These are phyloP conservation scores for Mycena leptocephala DNA, from an alignment of 768 basidiomycete genomes.

Conservation along the genomic window DNA sequence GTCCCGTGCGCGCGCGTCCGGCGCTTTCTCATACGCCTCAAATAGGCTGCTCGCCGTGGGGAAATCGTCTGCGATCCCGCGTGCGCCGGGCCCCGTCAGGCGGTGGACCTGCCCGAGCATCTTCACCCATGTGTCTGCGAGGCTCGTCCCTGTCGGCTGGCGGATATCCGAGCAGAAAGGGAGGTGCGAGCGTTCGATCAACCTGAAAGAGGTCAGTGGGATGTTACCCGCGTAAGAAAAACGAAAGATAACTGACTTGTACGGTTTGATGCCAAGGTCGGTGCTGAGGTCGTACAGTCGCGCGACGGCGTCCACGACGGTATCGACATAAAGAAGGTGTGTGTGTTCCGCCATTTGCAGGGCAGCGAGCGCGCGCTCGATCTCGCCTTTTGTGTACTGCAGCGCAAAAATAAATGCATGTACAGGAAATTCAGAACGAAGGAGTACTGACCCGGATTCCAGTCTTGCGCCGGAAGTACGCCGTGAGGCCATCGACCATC, in stretches of 20 bases:
- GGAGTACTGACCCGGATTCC: not conserved
- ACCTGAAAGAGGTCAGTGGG: constrained; percentile 11
- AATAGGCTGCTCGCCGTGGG: constrained; percentile 11
- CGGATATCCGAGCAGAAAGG: constrained; percentile 28
- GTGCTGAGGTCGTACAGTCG: constrained; percentile 37
- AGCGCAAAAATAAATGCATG: not conserved
- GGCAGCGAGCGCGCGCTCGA: constrained; percentile 30
- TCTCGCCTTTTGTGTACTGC: constrained; percentile 26
- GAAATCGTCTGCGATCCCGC: constrained; percentile 17
- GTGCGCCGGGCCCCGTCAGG: constrained; percentile 23
- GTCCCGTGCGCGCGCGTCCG: constrained; percentile 22
- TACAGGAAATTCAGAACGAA: not conserved
- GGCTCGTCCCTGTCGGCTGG: constrained; percentile 16
- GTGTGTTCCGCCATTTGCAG: constrained; percentile 35
- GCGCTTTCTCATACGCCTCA: constrained; percentile 27
- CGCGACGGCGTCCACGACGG: constrained; percentile 17
- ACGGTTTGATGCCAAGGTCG: constrained; percentile 47
- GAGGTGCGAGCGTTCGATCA: constrained; percentile 35
- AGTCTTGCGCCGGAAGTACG: constrained; percentile 1
- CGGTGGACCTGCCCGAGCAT: constrained; percentile 38
- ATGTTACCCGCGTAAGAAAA: no score
- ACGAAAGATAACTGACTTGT: constrained; percentile 48
- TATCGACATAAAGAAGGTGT: constrained; percentile 28
- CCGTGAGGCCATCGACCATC: constrained; percentile 29
- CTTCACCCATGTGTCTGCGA: constrained; percentile 25